Evolutionary conservation across 2,329 filamentous ascomycete species (phyloP).

Genomic region (Plectosphaerella cucumerina): DNA sequence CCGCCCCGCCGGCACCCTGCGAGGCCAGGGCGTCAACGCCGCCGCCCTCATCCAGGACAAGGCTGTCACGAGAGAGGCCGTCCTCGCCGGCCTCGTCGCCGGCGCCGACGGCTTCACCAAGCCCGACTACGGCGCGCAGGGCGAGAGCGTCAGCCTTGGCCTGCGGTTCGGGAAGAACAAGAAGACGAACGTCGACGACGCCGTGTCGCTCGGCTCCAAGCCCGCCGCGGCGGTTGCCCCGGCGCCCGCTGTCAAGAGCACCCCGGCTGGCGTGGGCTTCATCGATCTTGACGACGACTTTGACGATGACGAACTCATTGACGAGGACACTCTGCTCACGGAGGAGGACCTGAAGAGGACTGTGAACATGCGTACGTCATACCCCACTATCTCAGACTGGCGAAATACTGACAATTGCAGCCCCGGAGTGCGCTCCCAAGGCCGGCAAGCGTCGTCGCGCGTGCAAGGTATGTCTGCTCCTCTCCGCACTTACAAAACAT

Average conservation of each 20-base stretch:
- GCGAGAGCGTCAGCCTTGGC: constrained; percentile 20
- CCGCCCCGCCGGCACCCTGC: constrained; percentile 63
- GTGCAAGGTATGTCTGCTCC: constrained; percentile 3
- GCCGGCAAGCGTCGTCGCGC: constrained; percentile 75
- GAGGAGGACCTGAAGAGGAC: constrained; percentile 79
- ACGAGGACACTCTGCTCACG: constrained; percentile 82
- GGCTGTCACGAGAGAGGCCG: constrained; percentile 68
- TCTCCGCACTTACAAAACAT: background rate
- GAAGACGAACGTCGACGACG: constrained; percentile 26
- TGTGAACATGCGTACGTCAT: constrained; percentile 71
- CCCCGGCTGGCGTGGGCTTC: constrained; percentile 58
- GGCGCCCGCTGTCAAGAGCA: constrained; percentile 31
- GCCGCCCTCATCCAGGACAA: constrained; percentile 41
- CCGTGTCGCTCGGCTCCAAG: constrained; percentile 32
- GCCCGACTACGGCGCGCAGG: constrained; percentile 35
- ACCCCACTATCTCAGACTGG: background rate
- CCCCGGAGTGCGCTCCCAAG: constrained; percentile 82
- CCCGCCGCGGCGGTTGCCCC: constrained; percentile 20
- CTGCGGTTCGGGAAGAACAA: constrained; percentile 56
- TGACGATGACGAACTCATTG: constrained; percentile 71
- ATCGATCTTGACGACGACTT: constrained; percentile 58
- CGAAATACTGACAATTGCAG: constrained; percentile 35
- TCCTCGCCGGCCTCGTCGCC: constrained; percentile 74
- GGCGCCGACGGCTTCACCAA: constrained; percentile 67
- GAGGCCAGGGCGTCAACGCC: constrained; percentile 63